Base-by-base conservation (phyloP, 1,284 basidiomycete species). In the Leccinum olivaceoglutinosum region DNA sequence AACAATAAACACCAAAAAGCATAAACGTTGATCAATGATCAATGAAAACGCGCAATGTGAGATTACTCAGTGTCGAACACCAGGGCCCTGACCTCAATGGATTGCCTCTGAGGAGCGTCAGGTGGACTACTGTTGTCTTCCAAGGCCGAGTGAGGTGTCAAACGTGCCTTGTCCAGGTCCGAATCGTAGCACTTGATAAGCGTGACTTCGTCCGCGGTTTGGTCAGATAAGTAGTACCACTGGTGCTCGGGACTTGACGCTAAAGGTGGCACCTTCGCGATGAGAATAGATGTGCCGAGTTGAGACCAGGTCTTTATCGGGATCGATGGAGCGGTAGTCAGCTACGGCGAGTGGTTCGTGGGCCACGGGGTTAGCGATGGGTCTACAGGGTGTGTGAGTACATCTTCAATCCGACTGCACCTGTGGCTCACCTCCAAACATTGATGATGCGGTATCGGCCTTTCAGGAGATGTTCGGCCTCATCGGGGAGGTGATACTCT, bases 381-480 rank as follows among this genome's bases (percentile, higher is more conserved):
- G 83, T 44, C 70, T 72, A 29, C 4, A 39, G 38, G 34, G 41
- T 6, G 2, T 4, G 16, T 68, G 38, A 66, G 60, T 11, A 12
- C 18, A 51, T 21, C 18, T 10, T 51, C 18, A 3, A 21, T 21
- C 12, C 11, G 18, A 12, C 3, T 36, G 29, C 16, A 29, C 4
- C 1, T 4, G 14, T 8, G 25, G 44, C 68, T 9, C 10, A 74
- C 73, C 73, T 74, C 84, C 83, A 85, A 62, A 84, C 77, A 69
- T 85, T 85, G 76, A 85, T 80, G 65, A 85, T 78, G 64, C 80
- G 81, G 38, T 79, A 78, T 49, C 81, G 80, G 18, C 74, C 71
- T 67, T 79, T 72, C 57, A 80, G 71, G 11, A 78, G 73, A 7
- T 73, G 73, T 16, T 79, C 77, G 0, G 78, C 79, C 10, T 80